Percentiles rank a stretch among this genome's conserved stretches.
phyloP scores from a whole-genome alignment of 1,139 yeast species.

The Groenewaldozyma auringiensis region DNA sequence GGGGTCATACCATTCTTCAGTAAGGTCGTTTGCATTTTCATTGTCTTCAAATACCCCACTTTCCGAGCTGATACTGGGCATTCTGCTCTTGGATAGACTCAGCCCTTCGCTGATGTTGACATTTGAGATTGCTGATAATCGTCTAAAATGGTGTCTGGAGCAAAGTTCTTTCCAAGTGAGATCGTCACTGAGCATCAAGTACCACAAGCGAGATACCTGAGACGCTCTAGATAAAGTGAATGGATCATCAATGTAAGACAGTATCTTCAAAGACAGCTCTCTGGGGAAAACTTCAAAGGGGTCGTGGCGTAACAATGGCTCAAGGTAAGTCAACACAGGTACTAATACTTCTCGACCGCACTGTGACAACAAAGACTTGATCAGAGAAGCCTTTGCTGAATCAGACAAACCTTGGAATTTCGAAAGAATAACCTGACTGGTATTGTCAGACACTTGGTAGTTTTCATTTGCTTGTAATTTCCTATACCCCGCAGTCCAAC shows the following conservation, averaged over 20 bases:
- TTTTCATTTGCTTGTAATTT: not conserved
- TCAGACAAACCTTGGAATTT: slow-evolving; percentile 13
- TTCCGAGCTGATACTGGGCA: slow-evolving; percentile 15
- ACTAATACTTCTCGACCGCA: slow-evolving; percentile 54
- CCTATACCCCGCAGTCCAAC: not conserved
- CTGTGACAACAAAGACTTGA: slow-evolving; percentile 24
- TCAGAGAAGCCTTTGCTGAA: slow-evolving; percentile 18
- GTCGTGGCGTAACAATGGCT: slow-evolving; percentile 72
- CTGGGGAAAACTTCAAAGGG: slow-evolving; percentile 77
- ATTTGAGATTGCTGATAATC: slow-evolving; percentile 32
- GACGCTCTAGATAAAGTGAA: slow-evolving; percentile 37
- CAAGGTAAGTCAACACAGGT: slow-evolving; percentile 65
- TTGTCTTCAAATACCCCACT: slow-evolving; percentile 1
- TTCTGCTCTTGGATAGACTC: slow-evolving; percentile 9
- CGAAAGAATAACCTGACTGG: not conserved
- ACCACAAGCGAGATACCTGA: slow-evolving; percentile 39
- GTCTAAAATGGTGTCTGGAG: slow-evolving; percentile 33
- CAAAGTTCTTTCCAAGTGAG: slow-evolving; percentile 38
- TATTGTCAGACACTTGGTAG: not conserved
- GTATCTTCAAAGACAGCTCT: slow-evolving; percentile 73
- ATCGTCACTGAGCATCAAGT: slow-evolving; percentile 35
- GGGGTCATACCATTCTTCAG: slow-evolving; percentile 32
- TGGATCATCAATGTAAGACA: slow-evolving; percentile 67
- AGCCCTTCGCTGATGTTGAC: slow-evolving; percentile 13
- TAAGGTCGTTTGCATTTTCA: slow-evolving; percentile 18